phyloP scores from a whole-genome alignment of 2,329 filamentous ascomycete species.

The Sphaerulina populicola region DNA sequence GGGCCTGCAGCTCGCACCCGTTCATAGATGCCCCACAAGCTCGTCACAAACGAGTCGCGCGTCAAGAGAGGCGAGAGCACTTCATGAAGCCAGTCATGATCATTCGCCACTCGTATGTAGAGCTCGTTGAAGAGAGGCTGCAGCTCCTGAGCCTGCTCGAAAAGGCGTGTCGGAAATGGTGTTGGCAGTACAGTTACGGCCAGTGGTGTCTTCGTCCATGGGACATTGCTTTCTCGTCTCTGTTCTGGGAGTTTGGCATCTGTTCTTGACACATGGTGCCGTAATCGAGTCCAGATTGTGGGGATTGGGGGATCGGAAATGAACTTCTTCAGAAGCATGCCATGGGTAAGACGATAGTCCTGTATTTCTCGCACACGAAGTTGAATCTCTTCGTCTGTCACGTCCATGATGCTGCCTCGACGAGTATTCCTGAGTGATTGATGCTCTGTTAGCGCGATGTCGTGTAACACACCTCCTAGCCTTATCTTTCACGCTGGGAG shows the following conservation, averaged over 20 bases:
- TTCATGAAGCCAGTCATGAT: slow-evolving; percentile 34
- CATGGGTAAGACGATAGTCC: slow-evolving; percentile 40
- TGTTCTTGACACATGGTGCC: background rate
- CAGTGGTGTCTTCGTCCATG: slow-evolving; percentile 29
- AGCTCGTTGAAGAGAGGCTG: slow-evolving; percentile 53
- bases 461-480: background rate
- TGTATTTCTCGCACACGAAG: slow-evolving; percentile 31
- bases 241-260: background rate
- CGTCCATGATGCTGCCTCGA: background rate
- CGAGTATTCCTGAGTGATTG: background rate
- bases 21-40: slow-evolving; percentile 35
- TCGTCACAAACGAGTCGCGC: slow-evolving; percentile 32
- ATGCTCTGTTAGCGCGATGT: background rate
- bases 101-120: slow-evolving; percentile 44
- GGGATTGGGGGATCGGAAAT: background rate
- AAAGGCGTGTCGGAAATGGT: slow-evolving; percentile 30
- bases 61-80: slow-evolving; percentile 31
- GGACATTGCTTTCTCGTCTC: background rate
- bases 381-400: slow-evolving; percentile 6
- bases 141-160: slow-evolving; percentile 46
- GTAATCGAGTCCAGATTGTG: background rate
- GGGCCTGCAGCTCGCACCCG: slow-evolving; percentile 28
- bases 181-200: slow-evolving; percentile 34
- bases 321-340: slow-evolving; percentile 34
- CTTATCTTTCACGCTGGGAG: background rate